A percentile compares a stretch with the other conserved stretches of the same genome.
These are phyloP conservation scores for Solanum chacoense DNA, from an alignment of 305 asterid genomes.

Conservation along the genomic window DNA sequence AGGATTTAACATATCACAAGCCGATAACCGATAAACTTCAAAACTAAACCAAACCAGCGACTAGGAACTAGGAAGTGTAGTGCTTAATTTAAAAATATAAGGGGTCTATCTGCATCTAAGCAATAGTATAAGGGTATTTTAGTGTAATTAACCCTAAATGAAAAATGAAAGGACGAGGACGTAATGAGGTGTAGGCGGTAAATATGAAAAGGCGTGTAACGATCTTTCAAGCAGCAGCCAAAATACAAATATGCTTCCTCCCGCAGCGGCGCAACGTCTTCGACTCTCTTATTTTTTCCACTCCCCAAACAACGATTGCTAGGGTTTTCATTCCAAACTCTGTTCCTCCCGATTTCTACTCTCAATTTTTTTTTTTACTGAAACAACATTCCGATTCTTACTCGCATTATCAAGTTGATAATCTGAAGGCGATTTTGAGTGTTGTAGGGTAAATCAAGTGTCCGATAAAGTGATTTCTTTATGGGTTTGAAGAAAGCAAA, in stretches of 20 bases:
- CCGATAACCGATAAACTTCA: neutral
- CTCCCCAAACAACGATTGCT: neutral
- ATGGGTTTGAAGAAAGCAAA: constrained; percentile 1
- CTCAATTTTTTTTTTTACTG: neutral
- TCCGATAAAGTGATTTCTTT: neutral
- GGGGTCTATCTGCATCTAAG: neutral
- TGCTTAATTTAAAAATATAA: too few relatives aligned
- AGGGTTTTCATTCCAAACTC: neutral
- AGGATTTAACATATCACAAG: neutral
- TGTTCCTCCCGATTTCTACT: neutral
- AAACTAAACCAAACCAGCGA: too few relatives aligned
- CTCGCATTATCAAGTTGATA: neutral
- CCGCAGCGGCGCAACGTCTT: neutral
- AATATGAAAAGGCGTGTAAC: neutral
- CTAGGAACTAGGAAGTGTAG: neutral
- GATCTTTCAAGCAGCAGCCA: neutral
- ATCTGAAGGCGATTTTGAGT: neutral
- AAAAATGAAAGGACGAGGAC: neutral
- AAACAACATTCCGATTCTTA: neutral
- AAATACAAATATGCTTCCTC: neutral
- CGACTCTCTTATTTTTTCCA: neutral
- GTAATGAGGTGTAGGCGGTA: neutral
- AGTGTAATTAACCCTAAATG: neutral
- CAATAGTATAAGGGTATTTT: neutral
- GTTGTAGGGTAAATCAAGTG: neutral